A percentile compares a stretch with the other conserved stretches of the same genome.
These are phyloP conservation scores for Capsella bursapastoris DNA, from an alignment of 345 rosid genomes.

Conservation along the genomic window DNA sequence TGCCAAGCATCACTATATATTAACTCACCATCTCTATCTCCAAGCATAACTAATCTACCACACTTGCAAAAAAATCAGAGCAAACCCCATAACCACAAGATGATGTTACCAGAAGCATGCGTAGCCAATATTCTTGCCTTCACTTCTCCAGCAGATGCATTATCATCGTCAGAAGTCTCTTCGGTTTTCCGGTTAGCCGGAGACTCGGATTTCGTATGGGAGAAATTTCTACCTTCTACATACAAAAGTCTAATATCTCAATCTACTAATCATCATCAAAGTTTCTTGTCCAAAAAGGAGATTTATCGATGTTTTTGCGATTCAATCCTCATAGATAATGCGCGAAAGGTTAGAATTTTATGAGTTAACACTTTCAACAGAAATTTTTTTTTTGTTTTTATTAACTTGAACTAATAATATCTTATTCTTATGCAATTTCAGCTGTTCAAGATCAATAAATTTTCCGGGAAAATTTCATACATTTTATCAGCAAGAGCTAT, in stretches of 20 bases:
- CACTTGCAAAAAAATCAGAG: not conserved
- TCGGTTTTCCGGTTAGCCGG: constrained; percentile 59
- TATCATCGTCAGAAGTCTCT: constrained; percentile 55
- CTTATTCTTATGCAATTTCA: constrained; percentile 25
- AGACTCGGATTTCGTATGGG: constrained; percentile 68
- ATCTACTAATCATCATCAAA: constrained; percentile 18
- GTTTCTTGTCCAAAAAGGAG: constrained; percentile 62
- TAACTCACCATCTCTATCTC: not conserved
- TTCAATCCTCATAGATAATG: constrained; percentile 56
- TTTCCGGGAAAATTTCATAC: constrained; percentile 57
- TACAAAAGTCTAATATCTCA: constrained; percentile 43
- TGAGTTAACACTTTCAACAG: not conserved
- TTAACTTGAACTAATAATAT: constrained; percentile 1
- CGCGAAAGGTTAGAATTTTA: constrained; percentile 46
- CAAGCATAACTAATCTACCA: not conserved
- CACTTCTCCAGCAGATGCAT: constrained; percentile 65
- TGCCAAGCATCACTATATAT: constrained; percentile 21
- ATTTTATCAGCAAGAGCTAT: constrained; percentile 73
- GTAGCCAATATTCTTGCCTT: constrained; percentile 59
- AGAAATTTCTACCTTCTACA: constrained; percentile 55
- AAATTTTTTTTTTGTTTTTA: no score
- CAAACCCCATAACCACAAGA: constrained; percentile 18
- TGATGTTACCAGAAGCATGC: constrained; percentile 63
- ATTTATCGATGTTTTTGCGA: constrained; percentile 56
- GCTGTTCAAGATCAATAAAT: constrained; percentile 66